phyloP scores from a whole-genome alignment of 2,329 filamentous ascomycete genomes.

The Ophiostoma perfectum region DNA sequence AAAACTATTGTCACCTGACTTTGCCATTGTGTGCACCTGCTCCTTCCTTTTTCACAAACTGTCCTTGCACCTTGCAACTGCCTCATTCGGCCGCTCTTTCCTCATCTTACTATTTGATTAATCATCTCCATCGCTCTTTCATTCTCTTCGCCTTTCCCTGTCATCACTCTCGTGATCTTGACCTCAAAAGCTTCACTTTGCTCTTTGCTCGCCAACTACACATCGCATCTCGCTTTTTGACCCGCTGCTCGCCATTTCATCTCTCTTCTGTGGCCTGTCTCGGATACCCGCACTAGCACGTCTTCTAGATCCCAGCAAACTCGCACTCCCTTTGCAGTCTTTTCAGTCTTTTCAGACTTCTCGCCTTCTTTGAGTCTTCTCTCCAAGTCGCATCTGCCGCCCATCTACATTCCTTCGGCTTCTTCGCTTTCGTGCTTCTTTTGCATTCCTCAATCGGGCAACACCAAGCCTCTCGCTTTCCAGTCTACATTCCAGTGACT shows the following conservation, averaged over 20 bases:
- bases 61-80: background rate
- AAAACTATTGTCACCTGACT: conserved; percentile 19
- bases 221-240: background rate
- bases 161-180: conserved; percentile 4
- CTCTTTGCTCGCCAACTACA: background rate
- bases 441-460: conserved; percentile 22
- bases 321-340: too few relatives aligned
- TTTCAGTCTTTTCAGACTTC: background rate
- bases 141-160: background rate
- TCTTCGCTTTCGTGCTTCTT: conserved; percentile 3
- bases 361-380: background rate
- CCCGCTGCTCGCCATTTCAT: too few relatives aligned
- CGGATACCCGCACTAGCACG: background rate
- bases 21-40: conserved; percentile 16
- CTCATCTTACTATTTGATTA: conserved; percentile 1
- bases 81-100: conserved; percentile 8
- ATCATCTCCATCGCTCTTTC: background rate
- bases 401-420: conserved; percentile 8
- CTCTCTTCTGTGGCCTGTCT: background rate
- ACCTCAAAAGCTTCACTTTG: conserved; percentile 13
- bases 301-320: too few relatives aligned
- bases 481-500: conserved; percentile 16
- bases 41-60: conserved; percentile 13
- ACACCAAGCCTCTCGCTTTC: background rate
- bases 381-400: background rate